These are phyloP conservation scores for Coniochaeta prunicola DNA, from an alignment of 2,329 filamentous ascomycete species.

Conservation along the genomic window DNA sequence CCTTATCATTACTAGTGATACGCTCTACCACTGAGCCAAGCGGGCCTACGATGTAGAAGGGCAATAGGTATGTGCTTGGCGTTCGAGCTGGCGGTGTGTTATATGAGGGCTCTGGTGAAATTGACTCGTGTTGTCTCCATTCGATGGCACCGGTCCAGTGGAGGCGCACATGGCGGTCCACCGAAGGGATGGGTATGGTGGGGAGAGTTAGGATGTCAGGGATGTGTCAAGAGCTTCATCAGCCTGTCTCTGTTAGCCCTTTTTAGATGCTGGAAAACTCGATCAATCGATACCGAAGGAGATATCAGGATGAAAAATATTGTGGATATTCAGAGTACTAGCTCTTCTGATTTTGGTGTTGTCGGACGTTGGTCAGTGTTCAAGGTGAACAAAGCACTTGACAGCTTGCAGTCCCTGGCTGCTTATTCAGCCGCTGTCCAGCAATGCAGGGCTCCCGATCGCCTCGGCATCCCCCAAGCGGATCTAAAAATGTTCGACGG, in stretches of 20 bases:
- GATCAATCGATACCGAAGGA: too few species aligned
- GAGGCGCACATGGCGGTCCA: not conserved
- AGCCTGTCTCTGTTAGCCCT: too few species aligned
- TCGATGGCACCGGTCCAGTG: not conserved
- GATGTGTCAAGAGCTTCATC: too few species aligned
- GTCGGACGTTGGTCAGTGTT: not conserved
- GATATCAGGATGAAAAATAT: too few species aligned
- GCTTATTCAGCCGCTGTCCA: not conserved
- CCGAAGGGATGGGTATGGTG: not conserved
- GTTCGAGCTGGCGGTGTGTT: not conserved
- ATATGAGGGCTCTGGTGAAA: not conserved
- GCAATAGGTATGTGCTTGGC: not conserved
- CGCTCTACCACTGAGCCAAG: slow-evolving; percentile 1
- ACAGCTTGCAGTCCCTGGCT: not conserved
- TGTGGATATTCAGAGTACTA: too few species aligned
- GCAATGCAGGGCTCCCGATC: not conserved
- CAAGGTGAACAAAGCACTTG: not conserved
- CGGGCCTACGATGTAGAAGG: not conserved
- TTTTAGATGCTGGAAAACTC: too few species aligned
- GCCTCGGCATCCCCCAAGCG: not conserved
- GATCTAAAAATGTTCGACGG: not conserved
- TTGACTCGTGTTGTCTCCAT: not conserved
- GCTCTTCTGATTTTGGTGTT: too few species aligned
- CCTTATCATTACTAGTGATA: slow-evolving; percentile 2
- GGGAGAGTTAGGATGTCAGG: too few species aligned